Evolutionary conservation across 106 monocot genomes (phyloP).

Genomic region (Acorus calamus): DNA sequence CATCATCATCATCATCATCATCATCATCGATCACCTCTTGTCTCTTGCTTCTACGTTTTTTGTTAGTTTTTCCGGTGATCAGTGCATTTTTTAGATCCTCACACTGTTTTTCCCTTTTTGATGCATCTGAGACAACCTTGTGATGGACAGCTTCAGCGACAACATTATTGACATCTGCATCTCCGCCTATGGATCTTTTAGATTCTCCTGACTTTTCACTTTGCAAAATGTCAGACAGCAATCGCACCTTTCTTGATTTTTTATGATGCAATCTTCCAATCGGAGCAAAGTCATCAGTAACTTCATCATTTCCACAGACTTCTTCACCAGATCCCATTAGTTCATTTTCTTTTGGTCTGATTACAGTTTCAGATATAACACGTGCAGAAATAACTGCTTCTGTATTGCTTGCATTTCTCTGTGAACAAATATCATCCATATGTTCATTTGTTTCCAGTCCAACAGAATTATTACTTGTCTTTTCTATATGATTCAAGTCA

Average conservation of each 20-base stretch:
- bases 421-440: background rate
- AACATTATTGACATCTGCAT: constrained; percentile 1
- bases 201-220: constrained; percentile 9
- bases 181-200: constrained; percentile 4
- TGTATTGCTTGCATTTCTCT: background rate
- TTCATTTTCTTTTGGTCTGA: constrained; percentile 5
- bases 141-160: background rate
- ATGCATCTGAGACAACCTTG: background rate
- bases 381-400: background rate
- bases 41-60: constrained; percentile 1
- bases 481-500: background rate
- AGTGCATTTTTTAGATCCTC: background rate
- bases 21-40: constrained; percentile 7
- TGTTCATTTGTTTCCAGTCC: background rate
- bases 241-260: constrained; percentile 34
- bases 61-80: background rate
- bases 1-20: background rate
- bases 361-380: background rate
- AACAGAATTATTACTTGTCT: background rate
- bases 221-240: constrained; percentile 46
- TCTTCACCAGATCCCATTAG: background rate
- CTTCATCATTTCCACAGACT: background rate
- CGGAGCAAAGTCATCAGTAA: background rate
- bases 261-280: constrained; percentile 8
- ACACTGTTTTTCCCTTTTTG: constrained; percentile 7